Base-by-base conservation (phyloP, 768 basidiomycete genomes). In the Gymnopilus dilepis region DNA sequence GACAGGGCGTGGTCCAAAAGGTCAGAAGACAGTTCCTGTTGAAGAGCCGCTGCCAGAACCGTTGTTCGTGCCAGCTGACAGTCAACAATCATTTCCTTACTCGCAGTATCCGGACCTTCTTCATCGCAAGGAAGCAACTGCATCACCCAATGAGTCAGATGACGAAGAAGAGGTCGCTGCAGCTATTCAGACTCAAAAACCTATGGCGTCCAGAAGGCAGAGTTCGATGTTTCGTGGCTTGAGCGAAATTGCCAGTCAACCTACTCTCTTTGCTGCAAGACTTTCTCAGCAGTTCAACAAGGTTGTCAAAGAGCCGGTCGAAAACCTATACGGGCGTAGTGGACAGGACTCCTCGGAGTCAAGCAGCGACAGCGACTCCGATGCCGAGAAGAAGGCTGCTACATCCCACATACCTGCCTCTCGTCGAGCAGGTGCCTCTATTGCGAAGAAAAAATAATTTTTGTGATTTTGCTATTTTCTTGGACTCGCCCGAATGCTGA, bases 391-490 rank as follows among this genome's bases (percentile, higher is more conserved):
- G 40, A 67, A 67, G 31, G 33, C 57, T 42, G 65, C 69, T 24
- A 67, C 61, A 42, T 86, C 82, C n/a, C 89, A 90, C 70, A 89
- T 91, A 59, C 89, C 89, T 30, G 78, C 73, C 63, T 77, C 77
- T 11, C 79, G 85, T 58, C 76, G 79, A 60, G 90, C 90, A 38
- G 87, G 87, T 1, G 72, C 67, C 53, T 33, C 54, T 8, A 38
- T 53, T 17, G 9, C 63, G 42, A 64, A 63, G 38, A 59, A 62
- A 34, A 62, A 67, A 53, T 67, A 63, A 54, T 53, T 52, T 22
- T 54, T 40, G 17, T 40, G 33, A 22, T 31, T 54, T 37, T 38
- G 24, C 26, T 54, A 26, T 47, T 47, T 50, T 30, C n/a, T 50
- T 13, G 24, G 31, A 17, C 47, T 50, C 19, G 15, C 17, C 12